phyloP scores from a whole-genome alignment of 176 grass and related monocot genomes.

The Tillandsia fasciculata region DNA sequence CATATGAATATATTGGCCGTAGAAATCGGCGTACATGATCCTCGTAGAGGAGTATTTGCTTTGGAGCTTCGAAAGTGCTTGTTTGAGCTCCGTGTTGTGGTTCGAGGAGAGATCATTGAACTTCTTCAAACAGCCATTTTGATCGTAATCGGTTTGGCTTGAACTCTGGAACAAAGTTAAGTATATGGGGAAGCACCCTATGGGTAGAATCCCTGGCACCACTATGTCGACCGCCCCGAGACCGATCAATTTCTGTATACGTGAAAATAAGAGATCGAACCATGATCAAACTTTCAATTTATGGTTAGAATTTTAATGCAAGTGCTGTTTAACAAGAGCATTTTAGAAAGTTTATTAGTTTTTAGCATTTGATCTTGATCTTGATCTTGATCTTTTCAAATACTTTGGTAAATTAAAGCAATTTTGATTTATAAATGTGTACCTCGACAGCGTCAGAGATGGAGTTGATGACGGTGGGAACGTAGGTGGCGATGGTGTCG shows the following conservation, averaged over 20 bases:
- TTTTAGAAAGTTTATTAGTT: not conserved
- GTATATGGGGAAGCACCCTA: slow-evolving; percentile 76
- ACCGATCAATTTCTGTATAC: slow-evolving; percentile 42
- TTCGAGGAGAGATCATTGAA: slow-evolving; percentile 47
- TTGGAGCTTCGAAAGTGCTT: slow-evolving; percentile 29
- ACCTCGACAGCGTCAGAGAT: slow-evolving; percentile 60
- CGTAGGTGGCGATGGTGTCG: slow-evolving; percentile 35
- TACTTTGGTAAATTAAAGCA: too few relatives aligned
- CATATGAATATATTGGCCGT: slow-evolving; percentile 50
- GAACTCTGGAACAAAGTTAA: slow-evolving; percentile 55
- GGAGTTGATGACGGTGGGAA: slow-evolving; percentile 37
- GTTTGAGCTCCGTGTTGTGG: slow-evolving; percentile 58
- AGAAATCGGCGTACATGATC: slow-evolving; percentile 75
- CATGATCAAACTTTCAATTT: too few relatives aligned
- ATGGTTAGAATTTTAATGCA: not conserved
- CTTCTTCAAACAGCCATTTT: slow-evolving; percentile 40
- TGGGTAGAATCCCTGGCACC: slow-evolving; percentile 63
- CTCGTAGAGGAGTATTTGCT: slow-evolving; percentile 34
- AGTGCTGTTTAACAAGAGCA: not conserved
- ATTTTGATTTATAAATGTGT: not conserved
- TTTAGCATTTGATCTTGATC: not conserved
- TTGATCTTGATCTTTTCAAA: too few relatives aligned
- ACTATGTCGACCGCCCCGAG: slow-evolving; percentile 56
- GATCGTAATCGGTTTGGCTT: slow-evolving; percentile 49
- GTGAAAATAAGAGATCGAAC: too few relatives aligned